Conservation (phyloP, 2,329 filamentous ascomycete species). For the Fusarium tupiense region DNA sequence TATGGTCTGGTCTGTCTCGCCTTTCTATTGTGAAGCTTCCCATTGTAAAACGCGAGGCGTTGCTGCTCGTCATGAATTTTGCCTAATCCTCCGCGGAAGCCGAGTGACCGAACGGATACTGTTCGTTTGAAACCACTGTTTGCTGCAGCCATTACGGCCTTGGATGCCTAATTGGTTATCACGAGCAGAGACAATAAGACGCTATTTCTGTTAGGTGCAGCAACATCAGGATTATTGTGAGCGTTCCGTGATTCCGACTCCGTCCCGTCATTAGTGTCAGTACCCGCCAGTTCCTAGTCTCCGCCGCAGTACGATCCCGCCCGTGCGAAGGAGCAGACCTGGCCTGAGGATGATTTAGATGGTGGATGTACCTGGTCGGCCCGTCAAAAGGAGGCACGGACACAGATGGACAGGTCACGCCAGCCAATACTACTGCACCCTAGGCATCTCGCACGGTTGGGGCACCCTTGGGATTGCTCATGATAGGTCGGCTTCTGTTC, state of each 20-base stretch:
- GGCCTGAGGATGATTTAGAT: background rate
- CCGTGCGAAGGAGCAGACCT: slow-evolving; percentile 24
- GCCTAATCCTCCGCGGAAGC: slow-evolving; percentile 1
- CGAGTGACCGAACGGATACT: background rate
- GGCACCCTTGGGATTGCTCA: slow-evolving; percentile 6
- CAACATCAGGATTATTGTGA: background rate
- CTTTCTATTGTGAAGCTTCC: slow-evolving; percentile 5
- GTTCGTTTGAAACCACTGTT: background rate
- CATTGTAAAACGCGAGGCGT: slow-evolving; percentile 2
- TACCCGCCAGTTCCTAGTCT: slow-evolving; percentile 24
- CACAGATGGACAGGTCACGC: slow-evolving; percentile 5
- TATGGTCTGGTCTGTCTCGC: background rate
- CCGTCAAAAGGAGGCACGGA: slow-evolving; percentile 24
- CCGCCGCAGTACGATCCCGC: slow-evolving; percentile 30
- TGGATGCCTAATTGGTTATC: background rate
- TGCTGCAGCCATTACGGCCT: slow-evolving; percentile 12
- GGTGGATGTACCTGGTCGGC: slow-evolving; percentile 1
- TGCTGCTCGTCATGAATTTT: background rate
- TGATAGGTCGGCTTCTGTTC: slow-evolving; percentile 22
- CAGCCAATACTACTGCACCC: slow-evolving; percentile 16
- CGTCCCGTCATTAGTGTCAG: slow-evolving; percentile 33
- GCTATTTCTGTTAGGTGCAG: slow-evolving; percentile 1
- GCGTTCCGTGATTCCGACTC: slow-evolving; percentile 29
- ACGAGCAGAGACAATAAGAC: background rate
- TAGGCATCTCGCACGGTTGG: slow-evolving; percentile 35